Evolutionary conservation across 768 basidiomycete species (phyloP), one percentile per base, ranked within the genome.

Genomic region (Suillus tomentosus): DNA sequence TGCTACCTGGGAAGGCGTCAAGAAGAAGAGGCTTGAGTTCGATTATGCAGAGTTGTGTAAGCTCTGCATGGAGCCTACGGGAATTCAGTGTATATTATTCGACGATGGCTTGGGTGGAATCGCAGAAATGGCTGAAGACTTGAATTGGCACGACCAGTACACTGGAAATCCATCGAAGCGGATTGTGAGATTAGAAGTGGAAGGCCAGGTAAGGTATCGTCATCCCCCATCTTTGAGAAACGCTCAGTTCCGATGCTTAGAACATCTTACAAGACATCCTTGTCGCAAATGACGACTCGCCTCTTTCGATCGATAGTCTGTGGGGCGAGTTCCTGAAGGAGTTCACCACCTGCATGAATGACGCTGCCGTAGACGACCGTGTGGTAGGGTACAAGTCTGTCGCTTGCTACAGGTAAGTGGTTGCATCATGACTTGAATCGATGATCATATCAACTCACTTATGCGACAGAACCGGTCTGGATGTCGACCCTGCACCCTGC

Each of bases 351-450:
- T 72, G 66, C 9, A 76, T 91, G 56, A 68, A 59, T 0, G 64
- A 72, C 0, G 70, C 72, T 61, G 85, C 85, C 3, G 62, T 45
- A 5, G 80, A 88, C 64, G 68, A 75, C 0, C 75, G 79, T 39
- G 87, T 91, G 11, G 90, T 77, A 2, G 85, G 82, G 1, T 90
- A 91, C 81, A 93, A 94, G 73, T 91, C 90, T 11, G 82, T 92
- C 51, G 81, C 86, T 1, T 91, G 90, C 74, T 93, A 94, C 71
- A 85, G 74, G 74, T 70, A 64, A 22, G 65, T 2, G 31, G 3
- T 22, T 37, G 31, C 24, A 34, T 60, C 31, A 6, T 15, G 42
- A 14, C 27, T 22, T 24, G 45, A 11, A 54, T 36, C 19, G 11
- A 48, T 47, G 3, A 19, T n/a, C n/a, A 53, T 7, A 1, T 47